Conservation (phyloP, 768 basidiomycete species). For the Cystoderma amianthinum region DNA sequence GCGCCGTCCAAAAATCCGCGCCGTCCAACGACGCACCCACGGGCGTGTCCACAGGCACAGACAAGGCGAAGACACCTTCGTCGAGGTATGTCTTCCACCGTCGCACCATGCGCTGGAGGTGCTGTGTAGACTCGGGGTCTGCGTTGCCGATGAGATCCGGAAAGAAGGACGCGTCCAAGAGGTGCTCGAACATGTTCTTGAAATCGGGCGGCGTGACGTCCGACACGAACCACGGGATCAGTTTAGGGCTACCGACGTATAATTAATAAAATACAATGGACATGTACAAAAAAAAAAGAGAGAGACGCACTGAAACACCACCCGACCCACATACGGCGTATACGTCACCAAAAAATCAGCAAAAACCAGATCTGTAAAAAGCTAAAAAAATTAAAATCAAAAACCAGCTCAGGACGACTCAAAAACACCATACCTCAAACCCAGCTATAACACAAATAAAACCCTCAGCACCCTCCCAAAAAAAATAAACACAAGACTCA, state of each 20-base stretch:
- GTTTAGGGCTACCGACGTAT: conserved; percentile 61
- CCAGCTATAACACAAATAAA: conserved; percentile 48
- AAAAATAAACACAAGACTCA: conserved; percentile 20
- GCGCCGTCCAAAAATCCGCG: conserved; percentile 67
- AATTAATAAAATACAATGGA: conserved; percentile 2
- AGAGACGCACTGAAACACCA: conserved; percentile 80
- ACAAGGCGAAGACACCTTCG: conserved; percentile 63
- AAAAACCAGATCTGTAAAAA: conserved; percentile 90
- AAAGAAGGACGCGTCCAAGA: conserved; percentile 66
- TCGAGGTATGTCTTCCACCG: conserved; percentile 75
- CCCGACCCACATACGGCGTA: conserved; percentile 74
- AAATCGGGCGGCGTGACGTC: conserved; percentile 92
- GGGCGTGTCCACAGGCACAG: conserved; percentile 52
- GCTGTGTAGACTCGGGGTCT: conserved; percentile 16
- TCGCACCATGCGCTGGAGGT: conserved; percentile 51
- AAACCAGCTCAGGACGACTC: not conserved
- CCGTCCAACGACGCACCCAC: conserved; percentile 35
- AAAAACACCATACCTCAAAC: conserved; percentile 58
- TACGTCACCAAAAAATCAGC: conserved; percentile 90
- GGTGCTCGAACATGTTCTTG: conserved; percentile 40
- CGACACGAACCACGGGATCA: conserved; percentile 96
- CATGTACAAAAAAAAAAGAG: not conserved
- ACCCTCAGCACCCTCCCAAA: not conserved
- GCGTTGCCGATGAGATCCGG: conserved; percentile 14
- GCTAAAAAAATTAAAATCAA: conserved; percentile 42